phyloP scores from a whole-genome alignment of 306 rosid genomes.

The Phaseolus lunatus region DNA sequence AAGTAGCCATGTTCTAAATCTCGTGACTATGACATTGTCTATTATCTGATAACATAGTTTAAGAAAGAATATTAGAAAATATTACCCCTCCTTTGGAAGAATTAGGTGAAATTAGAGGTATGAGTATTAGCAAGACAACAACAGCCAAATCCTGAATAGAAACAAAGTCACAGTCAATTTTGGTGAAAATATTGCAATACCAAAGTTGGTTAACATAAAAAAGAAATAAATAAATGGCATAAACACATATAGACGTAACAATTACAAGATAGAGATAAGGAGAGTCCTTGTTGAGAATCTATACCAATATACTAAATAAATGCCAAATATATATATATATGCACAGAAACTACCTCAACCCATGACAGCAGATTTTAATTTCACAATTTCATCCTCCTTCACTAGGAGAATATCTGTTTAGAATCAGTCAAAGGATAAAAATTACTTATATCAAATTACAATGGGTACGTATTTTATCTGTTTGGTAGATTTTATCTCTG shows the following conservation, averaged over 20 bases:
- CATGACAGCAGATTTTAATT: conserved; percentile 1
- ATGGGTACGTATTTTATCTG: not conserved
- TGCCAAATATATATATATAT: not conserved
- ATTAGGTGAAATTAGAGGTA: conserved; percentile 97
- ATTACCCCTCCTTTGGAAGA: conserved; percentile 99
- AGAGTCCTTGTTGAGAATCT: conserved; percentile 18
- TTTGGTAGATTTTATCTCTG: too few species aligned
- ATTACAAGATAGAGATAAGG: conserved; percentile 32
- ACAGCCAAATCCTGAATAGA: conserved; percentile 95
- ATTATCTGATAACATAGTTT: conserved; percentile 31
- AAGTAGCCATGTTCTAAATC: conserved; percentile 26
- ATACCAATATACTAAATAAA: not conserved
- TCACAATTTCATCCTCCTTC: conserved; percentile 25
- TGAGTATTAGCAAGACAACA: conserved; percentile 97
- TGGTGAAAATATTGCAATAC: conserved; percentile 35
- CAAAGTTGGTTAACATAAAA: not conserved
- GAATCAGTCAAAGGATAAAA: conserved; percentile 2
- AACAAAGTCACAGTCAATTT: conserved; percentile 44
- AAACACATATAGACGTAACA: conserved; percentile 24
- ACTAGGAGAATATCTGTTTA: conserved; percentile 28
- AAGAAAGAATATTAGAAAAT: conserved; percentile 48
- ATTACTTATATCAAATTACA: not conserved
- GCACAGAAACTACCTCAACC: too few species aligned
- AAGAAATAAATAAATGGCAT: conserved; percentile 15
- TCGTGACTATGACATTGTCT: conserved; percentile 16